Evolutionary conservation across 2,329 filamentous ascomycete species (phyloP).

Genomic region (Ophiostoma perfectum): DNA sequence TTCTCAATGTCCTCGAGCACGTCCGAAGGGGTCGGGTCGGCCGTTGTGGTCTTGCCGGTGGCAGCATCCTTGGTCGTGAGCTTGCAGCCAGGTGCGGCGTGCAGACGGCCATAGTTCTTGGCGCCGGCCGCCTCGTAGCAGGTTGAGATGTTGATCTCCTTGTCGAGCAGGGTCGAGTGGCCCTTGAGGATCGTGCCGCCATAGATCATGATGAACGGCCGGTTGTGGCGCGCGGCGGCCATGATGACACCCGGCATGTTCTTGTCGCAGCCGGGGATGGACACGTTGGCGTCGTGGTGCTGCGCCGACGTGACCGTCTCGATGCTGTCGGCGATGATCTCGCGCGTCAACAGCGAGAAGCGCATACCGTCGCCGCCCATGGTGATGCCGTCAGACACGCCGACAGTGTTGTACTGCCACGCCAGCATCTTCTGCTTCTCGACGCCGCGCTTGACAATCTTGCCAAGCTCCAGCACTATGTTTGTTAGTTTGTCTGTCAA

Average conservation of each 20-base stretch:
- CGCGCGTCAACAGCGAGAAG: conserved; percentile 82
- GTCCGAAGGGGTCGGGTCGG: conserved; percentile 63
- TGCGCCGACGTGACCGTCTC: conserved; percentile 91
- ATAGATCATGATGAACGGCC: conserved; percentile 92
- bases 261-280: conserved; percentile 92
- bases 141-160: conserved; percentile 79
- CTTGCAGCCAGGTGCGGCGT: conserved; percentile 48
- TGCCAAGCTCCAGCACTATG: conserved; percentile 70
- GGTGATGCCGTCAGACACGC: conserved; percentile 84
- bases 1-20: conserved; percentile 78
- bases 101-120: conserved; percentile 69
- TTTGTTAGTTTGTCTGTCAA: no score
- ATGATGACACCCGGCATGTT: conserved; percentile 95
- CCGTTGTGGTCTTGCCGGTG: conserved; percentile 45
- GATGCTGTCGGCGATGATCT: conserved; percentile 90
- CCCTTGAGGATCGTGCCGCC: conserved; percentile 86
- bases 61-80: neutral
- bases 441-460: conserved; percentile 77
- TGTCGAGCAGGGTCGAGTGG: conserved; percentile 69
- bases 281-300: conserved; percentile 87
- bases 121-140: conserved; percentile 87
- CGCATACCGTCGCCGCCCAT: conserved; percentile 96
- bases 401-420: conserved; percentile 92
- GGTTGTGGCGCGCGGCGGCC: conserved; percentile 84
- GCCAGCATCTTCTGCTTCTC: conserved; percentile 80